A percentile compares a stretch with the other conserved stretches of the same genome.
These are phyloP conservation scores for Pholiota molesta DNA, from an alignment of 768 basidiomycete species.

Conservation along the genomic window DNA sequence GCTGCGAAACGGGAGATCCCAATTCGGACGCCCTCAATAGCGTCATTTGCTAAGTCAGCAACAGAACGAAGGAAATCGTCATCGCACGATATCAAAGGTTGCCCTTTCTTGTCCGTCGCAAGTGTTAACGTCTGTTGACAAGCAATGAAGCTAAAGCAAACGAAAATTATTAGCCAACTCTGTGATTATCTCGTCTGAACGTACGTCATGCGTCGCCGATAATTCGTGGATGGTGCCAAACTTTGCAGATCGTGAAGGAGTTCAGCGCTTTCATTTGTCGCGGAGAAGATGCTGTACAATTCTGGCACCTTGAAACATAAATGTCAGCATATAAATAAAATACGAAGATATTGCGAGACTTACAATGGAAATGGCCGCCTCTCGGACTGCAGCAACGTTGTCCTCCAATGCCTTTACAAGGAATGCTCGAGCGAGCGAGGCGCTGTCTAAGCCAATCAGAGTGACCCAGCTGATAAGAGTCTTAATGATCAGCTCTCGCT, in stretches of 20 bases:
- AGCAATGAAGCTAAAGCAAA: constrained; percentile 62
- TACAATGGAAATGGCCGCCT: constrained; percentile 69
- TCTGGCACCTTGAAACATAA: constrained; percentile 44
- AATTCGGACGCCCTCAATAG: constrained; percentile 83
- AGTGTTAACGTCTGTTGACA: constrained; percentile 67
- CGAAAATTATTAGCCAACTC: constrained; percentile 16
- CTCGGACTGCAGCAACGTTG: constrained; percentile 81
- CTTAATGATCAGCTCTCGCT: constrained; percentile 70
- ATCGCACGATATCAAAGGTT: constrained; percentile 40
- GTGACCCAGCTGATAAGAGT: constrained; percentile 53
- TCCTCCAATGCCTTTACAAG: constrained; percentile 71
- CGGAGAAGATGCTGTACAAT: constrained; percentile 44
- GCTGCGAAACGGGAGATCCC: constrained; percentile 78
- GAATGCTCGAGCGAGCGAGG: constrained; percentile 54
- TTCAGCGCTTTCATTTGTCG: constrained; percentile 30
- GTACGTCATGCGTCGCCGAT: constrained; percentile 74
- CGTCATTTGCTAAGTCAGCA: constrained; percentile 59
- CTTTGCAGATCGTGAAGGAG: constrained; percentile 44
- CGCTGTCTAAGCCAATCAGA: constrained; percentile 41
- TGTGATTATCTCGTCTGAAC: constrained; percentile 28
- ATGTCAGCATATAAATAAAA: constrained; percentile 4
- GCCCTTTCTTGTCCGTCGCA: constrained; percentile 32
- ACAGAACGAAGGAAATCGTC: constrained; percentile 60
- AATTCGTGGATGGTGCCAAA: constrained; percentile 49
- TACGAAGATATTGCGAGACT: constrained; percentile 30